These are phyloP conservation scores for Colletotrichum sp. DNA, from an alignment of 2,329 filamentous ascomycete species.

Conservation along the genomic window DNA sequence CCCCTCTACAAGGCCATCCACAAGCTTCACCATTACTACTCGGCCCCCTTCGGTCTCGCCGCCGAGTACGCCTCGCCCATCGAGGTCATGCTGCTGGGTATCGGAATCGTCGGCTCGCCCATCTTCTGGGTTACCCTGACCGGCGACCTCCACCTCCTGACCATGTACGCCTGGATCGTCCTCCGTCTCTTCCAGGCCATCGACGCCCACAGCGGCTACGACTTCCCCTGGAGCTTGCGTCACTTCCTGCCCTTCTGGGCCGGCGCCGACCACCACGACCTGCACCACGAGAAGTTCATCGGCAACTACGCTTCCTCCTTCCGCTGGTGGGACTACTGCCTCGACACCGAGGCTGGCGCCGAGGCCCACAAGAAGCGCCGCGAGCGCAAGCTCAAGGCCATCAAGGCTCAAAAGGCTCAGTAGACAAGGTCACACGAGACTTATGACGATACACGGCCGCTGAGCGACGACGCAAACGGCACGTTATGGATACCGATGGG, in stretches of 20 bases:
- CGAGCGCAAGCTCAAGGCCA: constrained; percentile 73
- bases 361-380: constrained; percentile 86
- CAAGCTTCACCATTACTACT: constrained; percentile 99
- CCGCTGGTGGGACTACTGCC: constrained; percentile 96
- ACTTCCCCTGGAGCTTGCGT: constrained; percentile 96
- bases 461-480: not conserved
- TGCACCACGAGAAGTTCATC: constrained; percentile 98
- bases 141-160: constrained; percentile 88
- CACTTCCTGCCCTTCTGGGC: constrained; percentile 98
- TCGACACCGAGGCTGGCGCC: constrained; percentile 92
- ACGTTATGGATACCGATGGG: not conserved
- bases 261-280: constrained; percentile 93
- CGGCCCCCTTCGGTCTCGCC: constrained; percentile 92
- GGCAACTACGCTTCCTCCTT: constrained; percentile 98
- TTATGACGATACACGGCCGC: not conserved
- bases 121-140: constrained; percentile 85
- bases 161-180: constrained; percentile 97
- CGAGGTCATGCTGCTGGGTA: constrained; percentile 92
- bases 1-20: constrained; percentile 96
- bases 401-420: constrained; percentile 72
- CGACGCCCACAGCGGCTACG: constrained; percentile 96
- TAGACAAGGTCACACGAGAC: constrained; percentile 39
- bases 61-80: constrained; percentile 98
- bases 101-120: constrained; percentile 83
- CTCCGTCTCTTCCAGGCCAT: constrained; percentile 96